These are phyloP conservation scores for Thelonectria rubi DNA, from an alignment of 2,329 filamentous ascomycete species.

Conservation along the genomic window DNA sequence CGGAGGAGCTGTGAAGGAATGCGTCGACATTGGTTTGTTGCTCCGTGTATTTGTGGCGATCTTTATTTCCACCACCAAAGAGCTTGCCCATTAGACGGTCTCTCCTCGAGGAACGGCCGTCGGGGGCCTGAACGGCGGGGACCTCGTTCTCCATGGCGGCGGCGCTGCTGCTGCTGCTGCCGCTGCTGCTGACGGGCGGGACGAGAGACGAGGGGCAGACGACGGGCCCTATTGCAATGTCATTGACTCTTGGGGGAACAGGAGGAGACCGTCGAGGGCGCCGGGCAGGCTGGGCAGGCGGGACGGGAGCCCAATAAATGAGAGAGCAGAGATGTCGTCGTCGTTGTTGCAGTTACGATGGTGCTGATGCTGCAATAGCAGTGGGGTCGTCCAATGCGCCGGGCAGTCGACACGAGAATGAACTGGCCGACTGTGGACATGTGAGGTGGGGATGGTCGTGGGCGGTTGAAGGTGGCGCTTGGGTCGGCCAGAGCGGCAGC, in stretches of 20 bases:
- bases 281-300: conserved; percentile 28
- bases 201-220: conserved; percentile 15
- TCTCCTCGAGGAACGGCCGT: conserved; percentile 55
- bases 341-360: conserved; percentile 31
- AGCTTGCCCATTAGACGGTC: conserved; percentile 72
- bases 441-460: conserved; percentile 42
- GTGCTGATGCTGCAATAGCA: conserved; percentile 33
- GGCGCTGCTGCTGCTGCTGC: too few relatives aligned
- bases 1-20: conserved; percentile 66
- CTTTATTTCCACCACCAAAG: conserved; percentile 54
- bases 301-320: conserved; percentile 23
- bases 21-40: conserved; percentile 61
- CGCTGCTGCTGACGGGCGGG: conserved; percentile 23
- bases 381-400: conserved; percentile 44
- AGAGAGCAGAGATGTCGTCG: conserved; percentile 29
- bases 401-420: conserved; percentile 42
- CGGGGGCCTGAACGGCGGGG: conserved; percentile 48
- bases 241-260: conserved; percentile 42
- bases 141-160: conserved; percentile 57
- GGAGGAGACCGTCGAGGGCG: conserved; percentile 29
- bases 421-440: conserved; percentile 37
- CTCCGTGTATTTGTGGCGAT: conserved; percentile 47
- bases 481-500: conserved; percentile 30
- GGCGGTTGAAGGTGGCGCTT: conserved; percentile 41
- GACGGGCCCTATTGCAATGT: conserved; percentile 37